Conservation (phyloP, 1,284 basidiomycete genomes). For the Cryptococcus wingfieldii region DNA sequence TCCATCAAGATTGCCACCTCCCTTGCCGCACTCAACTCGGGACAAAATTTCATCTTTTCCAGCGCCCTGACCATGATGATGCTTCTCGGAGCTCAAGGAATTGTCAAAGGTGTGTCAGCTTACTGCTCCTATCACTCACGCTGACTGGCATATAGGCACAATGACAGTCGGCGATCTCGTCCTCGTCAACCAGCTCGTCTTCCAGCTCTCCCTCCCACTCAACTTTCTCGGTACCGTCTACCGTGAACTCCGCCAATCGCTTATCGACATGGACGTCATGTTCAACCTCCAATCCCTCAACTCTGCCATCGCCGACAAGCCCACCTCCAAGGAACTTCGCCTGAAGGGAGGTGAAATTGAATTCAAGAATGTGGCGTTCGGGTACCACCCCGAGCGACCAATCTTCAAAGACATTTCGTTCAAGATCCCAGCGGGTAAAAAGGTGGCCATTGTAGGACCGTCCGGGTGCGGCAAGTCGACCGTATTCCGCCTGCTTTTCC, state of each 20-base stretch:
- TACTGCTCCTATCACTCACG: neutral
- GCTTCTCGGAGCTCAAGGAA: conserved; percentile 92
- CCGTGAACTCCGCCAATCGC: conserved; percentile 87
- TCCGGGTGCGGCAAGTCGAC: conserved; percentile 98
- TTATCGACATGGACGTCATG: conserved; percentile 94
- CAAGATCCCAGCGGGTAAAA: conserved; percentile 88
- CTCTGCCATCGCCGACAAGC: conserved; percentile 64
- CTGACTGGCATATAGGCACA: conserved; percentile 58
- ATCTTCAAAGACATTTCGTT: conserved; percentile 90
- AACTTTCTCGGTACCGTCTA: conserved; percentile 98
- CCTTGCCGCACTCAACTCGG: conserved; percentile 87
- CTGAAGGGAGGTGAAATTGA: conserved; percentile 80
- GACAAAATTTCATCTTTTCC: conserved; percentile 94
- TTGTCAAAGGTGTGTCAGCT: conserved; percentile 66
- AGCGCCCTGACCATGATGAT: conserved; percentile 89
- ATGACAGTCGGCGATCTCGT: conserved; percentile 98
- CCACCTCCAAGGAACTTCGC: conserved; percentile 62
- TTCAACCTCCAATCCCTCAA: conserved; percentile 88
- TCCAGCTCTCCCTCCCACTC: conserved; percentile 90
- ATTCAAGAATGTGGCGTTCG: conserved; percentile 90
- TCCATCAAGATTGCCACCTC: conserved; percentile 94
- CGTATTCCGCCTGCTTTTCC: conserved; percentile 86
- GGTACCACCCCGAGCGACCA: conserved; percentile 81
- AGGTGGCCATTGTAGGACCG: conserved; percentile 93
- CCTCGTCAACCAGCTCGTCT: conserved; percentile 99